Evolutionary conservation across 257 asterid species (phyloP).

Genomic region (Cruciata laevipes): DNA sequence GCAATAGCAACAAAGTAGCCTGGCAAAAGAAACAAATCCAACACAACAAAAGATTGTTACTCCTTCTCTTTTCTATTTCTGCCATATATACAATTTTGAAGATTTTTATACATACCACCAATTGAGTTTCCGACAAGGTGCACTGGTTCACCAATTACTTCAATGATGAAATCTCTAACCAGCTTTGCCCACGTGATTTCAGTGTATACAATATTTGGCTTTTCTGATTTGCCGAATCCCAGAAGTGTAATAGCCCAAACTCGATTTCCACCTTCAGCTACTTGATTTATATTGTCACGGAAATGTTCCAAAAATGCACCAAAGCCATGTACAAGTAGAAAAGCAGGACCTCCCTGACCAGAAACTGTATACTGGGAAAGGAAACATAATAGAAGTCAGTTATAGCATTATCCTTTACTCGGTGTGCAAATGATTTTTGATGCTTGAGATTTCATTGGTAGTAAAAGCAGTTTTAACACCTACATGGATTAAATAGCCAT

Average conservation of each 20-base stretch:
- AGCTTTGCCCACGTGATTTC: conserved; percentile 83
- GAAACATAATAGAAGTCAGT: conserved; percentile 15
- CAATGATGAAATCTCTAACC: conserved; percentile 73
- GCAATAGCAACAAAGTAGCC: conserved; percentile 73
- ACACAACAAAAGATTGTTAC: neutral
- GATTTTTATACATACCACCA: conserved; percentile 56
- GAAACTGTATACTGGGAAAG: conserved; percentile 61
- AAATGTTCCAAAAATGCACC: conserved; percentile 91
- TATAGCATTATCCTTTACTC: neutral
- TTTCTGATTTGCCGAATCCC: conserved; percentile 91
- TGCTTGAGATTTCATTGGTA: neutral
- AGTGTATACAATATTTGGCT: conserved; percentile 74
- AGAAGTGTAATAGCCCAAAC: conserved; percentile 89
- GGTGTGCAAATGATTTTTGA: conserved; percentile 1
- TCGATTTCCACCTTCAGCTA: conserved; percentile 66
- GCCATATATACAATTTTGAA: conserved; percentile 4
- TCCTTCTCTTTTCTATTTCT: conserved; percentile 10
- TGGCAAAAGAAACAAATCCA: conserved; percentile 24
- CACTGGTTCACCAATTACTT: conserved; percentile 75
- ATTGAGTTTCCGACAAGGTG: conserved; percentile 94
- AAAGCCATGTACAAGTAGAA: conserved; percentile 94
- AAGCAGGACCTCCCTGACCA: conserved; percentile 69
- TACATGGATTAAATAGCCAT: conserved; percentile 70
- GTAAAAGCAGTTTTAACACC: conserved; percentile 19
- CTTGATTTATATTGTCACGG: conserved; percentile 64